Evolutionary conservation across 495 filamentous ascomycete species (phyloP).

Genomic region (Parachaetomium inaequale): DNA sequence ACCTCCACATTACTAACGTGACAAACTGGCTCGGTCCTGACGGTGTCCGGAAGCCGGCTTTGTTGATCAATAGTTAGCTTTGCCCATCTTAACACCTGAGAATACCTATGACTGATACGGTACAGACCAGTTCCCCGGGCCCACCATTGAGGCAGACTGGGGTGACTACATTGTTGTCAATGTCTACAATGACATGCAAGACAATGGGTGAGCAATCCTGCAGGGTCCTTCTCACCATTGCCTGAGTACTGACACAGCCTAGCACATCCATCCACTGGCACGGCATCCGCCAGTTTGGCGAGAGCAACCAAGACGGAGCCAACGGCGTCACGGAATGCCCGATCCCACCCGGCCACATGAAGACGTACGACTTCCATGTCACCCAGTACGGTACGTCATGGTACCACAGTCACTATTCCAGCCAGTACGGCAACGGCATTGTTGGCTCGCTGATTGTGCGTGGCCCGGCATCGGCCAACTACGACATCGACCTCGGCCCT

Average conservation of each 20-base stretch:
- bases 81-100: not conserved
- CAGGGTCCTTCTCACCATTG: not conserved
- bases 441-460: not conserved
- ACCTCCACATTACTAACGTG: constrained; percentile 36
- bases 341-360: constrained; percentile 40
- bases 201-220: constrained; percentile 34
- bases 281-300: constrained; percentile 42
- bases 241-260: not conserved
- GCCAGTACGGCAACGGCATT: constrained; percentile 6
- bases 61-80: constrained; percentile 43
- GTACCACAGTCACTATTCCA: constrained; percentile 6
- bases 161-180: constrained; percentile 56
- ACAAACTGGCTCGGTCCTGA: constrained; percentile 44
- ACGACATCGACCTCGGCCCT: constrained; percentile 34
- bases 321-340: constrained; percentile 50
- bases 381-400: constrained; percentile 4
- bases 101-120: not conserved
- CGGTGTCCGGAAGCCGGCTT: constrained; percentile 39
- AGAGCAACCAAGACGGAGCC: constrained; percentile 39
- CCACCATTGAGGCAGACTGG: constrained; percentile 45
- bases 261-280: constrained; percentile 53
- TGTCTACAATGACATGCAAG: constrained; percentile 51
- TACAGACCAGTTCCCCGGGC: constrained; percentile 28
- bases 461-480: not conserved
- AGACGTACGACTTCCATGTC: constrained; percentile 16